These are phyloP conservation scores for Boletus calvinii DNA, from an alignment of 1,284 basidiomycete species.

Conservation along the genomic window DNA sequence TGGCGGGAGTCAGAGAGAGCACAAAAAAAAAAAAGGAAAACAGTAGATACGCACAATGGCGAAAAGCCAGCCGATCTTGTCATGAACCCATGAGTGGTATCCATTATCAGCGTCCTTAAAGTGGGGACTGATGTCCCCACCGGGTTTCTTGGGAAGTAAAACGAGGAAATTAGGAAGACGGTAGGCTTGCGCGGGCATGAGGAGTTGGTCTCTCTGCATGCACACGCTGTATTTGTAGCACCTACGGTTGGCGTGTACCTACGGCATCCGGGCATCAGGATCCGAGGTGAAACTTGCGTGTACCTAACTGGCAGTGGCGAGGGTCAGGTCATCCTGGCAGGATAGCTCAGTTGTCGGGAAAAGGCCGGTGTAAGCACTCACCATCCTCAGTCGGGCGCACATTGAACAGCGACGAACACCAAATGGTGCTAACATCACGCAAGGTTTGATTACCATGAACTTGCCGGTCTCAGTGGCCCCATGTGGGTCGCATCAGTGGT, in stretches of 20 bases:
- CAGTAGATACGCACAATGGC: conserved; percentile 21
- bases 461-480: neutral
- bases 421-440: neutral
- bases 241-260: neutral
- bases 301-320: conserved; percentile 8
- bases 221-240: conserved; percentile 21
- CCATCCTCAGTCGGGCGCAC: neutral
- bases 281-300: conserved; percentile 21
- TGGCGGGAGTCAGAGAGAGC: neutral
- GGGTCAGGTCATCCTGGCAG: neutral
- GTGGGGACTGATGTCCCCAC: conserved; percentile 28
- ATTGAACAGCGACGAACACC: neutral
- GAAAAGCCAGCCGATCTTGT: conserved; percentile 26
- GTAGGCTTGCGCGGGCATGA: conserved; percentile 23
- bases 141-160: conserved; percentile 29
- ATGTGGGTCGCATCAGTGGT: neutral
- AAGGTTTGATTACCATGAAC: neutral
- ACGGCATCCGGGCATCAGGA: conserved; percentile 2
- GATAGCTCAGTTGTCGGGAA: neutral
- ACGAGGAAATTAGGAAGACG: conserved; percentile 27
- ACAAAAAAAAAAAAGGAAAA: neutral
- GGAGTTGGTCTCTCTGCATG: neutral
- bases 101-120: conserved; percentile 26
- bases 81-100: conserved; percentile 27
- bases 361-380: neutral